Evolutionary conservation across 169 alveolate genomes (phyloP), one percentile per base, ranked within the genome.

Genomic region (Eimeria sp.): DNA sequence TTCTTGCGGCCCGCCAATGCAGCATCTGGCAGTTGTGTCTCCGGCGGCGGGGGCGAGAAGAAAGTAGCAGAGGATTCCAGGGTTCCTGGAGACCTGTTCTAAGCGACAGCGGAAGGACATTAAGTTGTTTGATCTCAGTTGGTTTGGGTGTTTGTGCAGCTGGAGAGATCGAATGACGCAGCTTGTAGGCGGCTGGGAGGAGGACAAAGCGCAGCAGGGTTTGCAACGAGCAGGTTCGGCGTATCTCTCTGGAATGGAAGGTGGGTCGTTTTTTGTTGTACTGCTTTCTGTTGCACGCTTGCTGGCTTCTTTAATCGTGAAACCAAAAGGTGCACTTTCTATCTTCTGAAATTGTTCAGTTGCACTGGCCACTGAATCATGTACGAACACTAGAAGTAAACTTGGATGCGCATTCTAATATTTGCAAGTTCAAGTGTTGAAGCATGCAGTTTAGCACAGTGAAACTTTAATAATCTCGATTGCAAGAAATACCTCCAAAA

Each of bases 131-230:
- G 40, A 34, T 2, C 40, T 34, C 40, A 34, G 40, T 72, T 27
- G 51, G 22, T 25, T 18, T 43, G 87, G 40, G 61, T 76, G 87
- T 76, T 13, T 40, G 49, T 82, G 45, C 90, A 82, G 90, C 34
- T 82, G 90, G 90, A 47, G 70, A 47, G 90, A 73, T 25, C 90
- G 90, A 18, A 82, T 82, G 90, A 51, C 90, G 16, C 90, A 82
- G 25, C 90, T 82, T 27, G 90, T 82, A 5, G 90, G 63, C 11
- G 90, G 90, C 10, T 82, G 90, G 90, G 90, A 82, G 72, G 90
- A 54, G 54, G 72, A 40, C 54, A 47, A 47, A 7, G 54, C 18
- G 47, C 45, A 9, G 11, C 73, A 54, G 45, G 73, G 73, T 27
- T 27, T 82, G 45, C 30, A 70, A 9, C 90, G 90, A 3, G 73